phyloP scores from a whole-genome alignment of 2,329 filamentous ascomycete genomes.

The Lachnellula subtilissima region DNA sequence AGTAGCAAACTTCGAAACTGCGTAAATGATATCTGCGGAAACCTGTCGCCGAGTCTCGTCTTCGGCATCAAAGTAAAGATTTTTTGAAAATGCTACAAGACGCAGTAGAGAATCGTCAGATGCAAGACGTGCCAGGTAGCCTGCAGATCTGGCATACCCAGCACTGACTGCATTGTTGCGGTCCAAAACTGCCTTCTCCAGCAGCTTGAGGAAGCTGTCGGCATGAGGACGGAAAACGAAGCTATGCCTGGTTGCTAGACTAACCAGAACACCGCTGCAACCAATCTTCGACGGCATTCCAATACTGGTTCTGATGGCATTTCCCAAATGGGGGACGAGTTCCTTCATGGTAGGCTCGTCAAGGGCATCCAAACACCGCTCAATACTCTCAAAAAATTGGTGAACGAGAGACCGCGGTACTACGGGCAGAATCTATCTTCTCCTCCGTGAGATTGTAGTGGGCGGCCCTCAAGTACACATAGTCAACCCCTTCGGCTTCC shows the following conservation, averaged over 20 bases:
- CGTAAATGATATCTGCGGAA: constrained; percentile 75
- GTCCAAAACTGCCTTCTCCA: constrained; percentile 80
- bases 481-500: constrained; percentile 86
- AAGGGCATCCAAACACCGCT: constrained; percentile 78
- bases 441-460: constrained; percentile 82
- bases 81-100: constrained; percentile 52
- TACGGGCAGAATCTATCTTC: constrained; percentile 81
- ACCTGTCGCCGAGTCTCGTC: constrained; percentile 71
- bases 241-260: constrained; percentile 74
- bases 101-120: constrained; percentile 45
- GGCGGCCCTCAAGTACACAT: constrained; percentile 81
- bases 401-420: constrained; percentile 75
- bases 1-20: constrained; percentile 79
- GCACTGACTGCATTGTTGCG: constrained; percentile 90
- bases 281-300: constrained; percentile 93
- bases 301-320: constrained; percentile 77
- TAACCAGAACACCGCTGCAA: constrained; percentile 78
- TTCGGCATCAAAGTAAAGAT: constrained; percentile 76
- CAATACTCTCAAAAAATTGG: constrained; percentile 91
- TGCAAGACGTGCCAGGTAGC: constrained; percentile 69
- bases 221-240: constrained; percentile 71
- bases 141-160: constrained; percentile 79
- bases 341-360: constrained; percentile 73
- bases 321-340: constrained; percentile 67
- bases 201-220: constrained; percentile 67